phyloP scores from a whole-genome alignment of 2,329 filamentous ascomycete genomes.

The Colletotrichum tamarilloi region DNA sequence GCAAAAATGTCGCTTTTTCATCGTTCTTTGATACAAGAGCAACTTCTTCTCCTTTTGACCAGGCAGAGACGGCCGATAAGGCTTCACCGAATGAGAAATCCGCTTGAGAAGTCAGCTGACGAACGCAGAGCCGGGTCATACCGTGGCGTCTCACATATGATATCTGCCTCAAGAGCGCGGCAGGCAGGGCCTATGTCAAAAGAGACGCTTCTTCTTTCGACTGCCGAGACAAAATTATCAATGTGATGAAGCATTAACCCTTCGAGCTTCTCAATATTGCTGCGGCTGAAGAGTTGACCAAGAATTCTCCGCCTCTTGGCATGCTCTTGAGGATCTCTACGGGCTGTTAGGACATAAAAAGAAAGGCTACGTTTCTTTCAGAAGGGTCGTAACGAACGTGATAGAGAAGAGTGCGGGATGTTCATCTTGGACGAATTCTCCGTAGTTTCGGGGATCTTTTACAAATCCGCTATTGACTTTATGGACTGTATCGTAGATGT shows the following conservation, averaged over 20 bases:
- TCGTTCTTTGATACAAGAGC: conserved; percentile 43
- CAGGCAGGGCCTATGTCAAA: conserved; percentile 11
- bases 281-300: conserved; percentile 43
- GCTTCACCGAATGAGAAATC: conserved; percentile 42
- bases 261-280: conserved; percentile 41
- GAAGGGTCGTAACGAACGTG: conserved; percentile 28
- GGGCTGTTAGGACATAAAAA: too few relatives aligned
- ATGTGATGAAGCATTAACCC: conserved; percentile 40
- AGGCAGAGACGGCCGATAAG: conserved; percentile 38
- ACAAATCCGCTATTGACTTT: conserved; percentile 40
- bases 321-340: conserved; percentile 41
- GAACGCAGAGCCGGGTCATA: not conserved
- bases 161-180: conserved; percentile 15
- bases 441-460: conserved; percentile 42
- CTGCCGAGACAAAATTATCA: conserved; percentile 29
- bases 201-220: not conserved
- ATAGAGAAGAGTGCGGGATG: conserved; percentile 44
- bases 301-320: conserved; percentile 43
- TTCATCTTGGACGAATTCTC: conserved; percentile 42
- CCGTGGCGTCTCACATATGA: conserved; percentile 1
- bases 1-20: conserved; percentile 43
- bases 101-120: conserved; percentile 32
- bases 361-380: too few relatives aligned
- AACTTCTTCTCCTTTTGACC: conserved; percentile 38
- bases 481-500: conserved; percentile 40